phyloP scores from a whole-genome alignment of 805 yeast genomes.

The Barnettozyma botsteinii region DNA sequence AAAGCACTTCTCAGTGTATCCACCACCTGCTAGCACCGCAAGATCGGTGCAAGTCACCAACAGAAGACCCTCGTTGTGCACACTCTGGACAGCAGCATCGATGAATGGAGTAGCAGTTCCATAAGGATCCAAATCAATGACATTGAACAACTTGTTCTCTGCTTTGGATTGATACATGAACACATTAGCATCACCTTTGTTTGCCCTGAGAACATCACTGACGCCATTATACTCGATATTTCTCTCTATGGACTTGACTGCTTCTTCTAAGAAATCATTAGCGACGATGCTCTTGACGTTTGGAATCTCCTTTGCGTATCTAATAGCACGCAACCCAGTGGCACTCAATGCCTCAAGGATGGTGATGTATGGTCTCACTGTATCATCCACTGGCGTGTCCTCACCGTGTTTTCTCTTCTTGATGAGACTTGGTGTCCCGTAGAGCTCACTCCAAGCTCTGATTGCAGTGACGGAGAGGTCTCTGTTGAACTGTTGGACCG shows the following conservation, averaged over 20 bases:
- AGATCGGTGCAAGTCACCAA: conserved; percentile 95
- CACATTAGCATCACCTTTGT: conserved; percentile 87
- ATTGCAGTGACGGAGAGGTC: conserved; percentile 84
- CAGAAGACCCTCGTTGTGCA: conserved; percentile 79
- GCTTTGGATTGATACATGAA: conserved; percentile 53
- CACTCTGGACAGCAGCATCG: conserved; percentile 81
- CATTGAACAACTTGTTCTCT: conserved; percentile 55
- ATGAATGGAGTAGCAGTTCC: conserved; percentile 96
- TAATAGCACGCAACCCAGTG: conserved; percentile 87
- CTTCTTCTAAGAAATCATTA: conserved; percentile 81
- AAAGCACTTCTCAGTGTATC: conserved; percentile 95
- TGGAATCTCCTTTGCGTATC: conserved; percentile 91
- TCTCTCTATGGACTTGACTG: conserved; percentile 72
- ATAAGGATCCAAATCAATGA: conserved; percentile 92
- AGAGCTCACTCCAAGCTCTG: conserved; percentile 75
- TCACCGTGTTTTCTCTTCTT: conserved; percentile 30
- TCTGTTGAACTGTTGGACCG: conserved; percentile 93
- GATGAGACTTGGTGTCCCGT: conserved; percentile 29
- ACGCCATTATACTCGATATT: conserved; percentile 68
- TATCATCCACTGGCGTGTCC: conserved; percentile 17
- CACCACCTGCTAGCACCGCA: conserved; percentile 91
- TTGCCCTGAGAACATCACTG: conserved; percentile 49
- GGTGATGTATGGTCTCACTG: conserved; percentile 39
- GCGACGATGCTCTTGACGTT: conserved; percentile 70
- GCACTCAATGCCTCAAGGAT: conserved; percentile 92